Conservation (phyloP, 371 early-diverging fungal genomes). For the Phascolomyces articulosus region DNA sequence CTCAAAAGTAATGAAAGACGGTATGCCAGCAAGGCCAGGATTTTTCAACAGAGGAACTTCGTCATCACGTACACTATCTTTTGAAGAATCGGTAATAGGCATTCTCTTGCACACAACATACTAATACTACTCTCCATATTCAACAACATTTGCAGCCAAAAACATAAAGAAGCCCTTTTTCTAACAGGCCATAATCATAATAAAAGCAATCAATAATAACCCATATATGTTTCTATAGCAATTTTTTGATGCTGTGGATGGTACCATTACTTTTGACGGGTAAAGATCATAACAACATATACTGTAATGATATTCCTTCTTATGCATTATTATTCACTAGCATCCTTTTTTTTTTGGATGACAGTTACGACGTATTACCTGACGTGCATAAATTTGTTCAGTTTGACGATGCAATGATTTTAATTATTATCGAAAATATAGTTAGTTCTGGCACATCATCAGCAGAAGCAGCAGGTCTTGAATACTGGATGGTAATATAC, state of each 20-base stretch:
- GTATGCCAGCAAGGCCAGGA: neutral
- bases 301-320: too few species aligned
- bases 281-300: neutral
- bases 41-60: neutral
- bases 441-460: neutral
- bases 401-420: slow-evolving; percentile 11
- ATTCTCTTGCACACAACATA: too few species aligned
- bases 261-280: slow-evolving; percentile 11
- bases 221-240: neutral
- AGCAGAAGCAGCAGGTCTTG: neutral
- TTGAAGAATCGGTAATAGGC: slow-evolving; percentile 4
- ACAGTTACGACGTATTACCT: slow-evolving; percentile 10
- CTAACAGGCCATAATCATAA: too few species aligned
- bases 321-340: neutral
- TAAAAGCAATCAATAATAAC: too few species aligned
- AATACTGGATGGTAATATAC: slow-evolving; percentile 10
- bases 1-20: neutral
- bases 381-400: slow-evolving; percentile 15
- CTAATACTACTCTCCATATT: too few species aligned
- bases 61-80: neutral
- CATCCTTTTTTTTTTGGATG: neutral
- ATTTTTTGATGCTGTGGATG: slow-evolving; percentile 15
- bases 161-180: too few species aligned
- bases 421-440: slow-evolving; percentile 8
- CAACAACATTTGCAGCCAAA: too few species aligned